A percentile compares a stretch with the other conserved stretches of the same genome.
Evolutionary conservation across 257 asterid genomes (phyloP).

Genomic region (Plantago elongata): DNA sequence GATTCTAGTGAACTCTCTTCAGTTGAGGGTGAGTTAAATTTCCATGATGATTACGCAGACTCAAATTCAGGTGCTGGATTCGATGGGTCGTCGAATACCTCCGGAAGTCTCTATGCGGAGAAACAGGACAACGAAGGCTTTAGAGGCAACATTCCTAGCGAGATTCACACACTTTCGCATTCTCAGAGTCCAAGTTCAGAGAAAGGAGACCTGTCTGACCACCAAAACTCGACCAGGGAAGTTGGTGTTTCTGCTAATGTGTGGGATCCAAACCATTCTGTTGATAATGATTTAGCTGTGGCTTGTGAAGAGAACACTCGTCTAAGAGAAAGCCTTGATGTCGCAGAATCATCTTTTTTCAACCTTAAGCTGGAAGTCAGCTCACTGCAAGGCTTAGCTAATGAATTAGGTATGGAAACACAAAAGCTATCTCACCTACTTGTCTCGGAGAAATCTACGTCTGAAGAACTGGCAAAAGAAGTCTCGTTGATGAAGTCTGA

Average conservation of each 20-base stretch:
- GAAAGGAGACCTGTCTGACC: constrained; percentile 52
- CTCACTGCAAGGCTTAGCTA: constrained; percentile 68
- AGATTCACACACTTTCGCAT: constrained; percentile 32
- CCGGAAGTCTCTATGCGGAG: constrained; percentile 77
- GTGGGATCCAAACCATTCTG: constrained; percentile 56
- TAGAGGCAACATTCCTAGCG: constrained; percentile 40
- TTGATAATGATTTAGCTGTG: constrained; percentile 53
- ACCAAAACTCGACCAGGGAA: constrained; percentile 38
- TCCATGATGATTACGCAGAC: constrained; percentile 57
- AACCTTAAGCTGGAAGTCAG: constrained; percentile 76
- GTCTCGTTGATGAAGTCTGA: constrained; percentile 62
- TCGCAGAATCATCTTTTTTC: constrained; percentile 68
- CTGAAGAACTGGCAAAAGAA: constrained; percentile 58
- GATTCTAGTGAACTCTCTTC: constrained; percentile 67
- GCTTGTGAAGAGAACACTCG: constrained; percentile 66
- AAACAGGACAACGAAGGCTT: constrained; percentile 54
- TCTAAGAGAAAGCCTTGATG: constrained; percentile 67
- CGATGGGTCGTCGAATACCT: constrained; percentile 82
- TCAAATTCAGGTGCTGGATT: constrained; percentile 59
- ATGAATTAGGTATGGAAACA: constrained; percentile 65
- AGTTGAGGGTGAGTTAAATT: constrained; percentile 54
- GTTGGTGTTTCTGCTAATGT: constrained; percentile 44
- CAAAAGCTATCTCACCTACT: constrained; percentile 48
- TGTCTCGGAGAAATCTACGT: constrained; percentile 57
- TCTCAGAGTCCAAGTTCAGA: constrained; percentile 37